Base-by-base conservation (phyloP, 2,329 filamentous ascomycete species). In the Colletotrichum shisoi region DNA sequence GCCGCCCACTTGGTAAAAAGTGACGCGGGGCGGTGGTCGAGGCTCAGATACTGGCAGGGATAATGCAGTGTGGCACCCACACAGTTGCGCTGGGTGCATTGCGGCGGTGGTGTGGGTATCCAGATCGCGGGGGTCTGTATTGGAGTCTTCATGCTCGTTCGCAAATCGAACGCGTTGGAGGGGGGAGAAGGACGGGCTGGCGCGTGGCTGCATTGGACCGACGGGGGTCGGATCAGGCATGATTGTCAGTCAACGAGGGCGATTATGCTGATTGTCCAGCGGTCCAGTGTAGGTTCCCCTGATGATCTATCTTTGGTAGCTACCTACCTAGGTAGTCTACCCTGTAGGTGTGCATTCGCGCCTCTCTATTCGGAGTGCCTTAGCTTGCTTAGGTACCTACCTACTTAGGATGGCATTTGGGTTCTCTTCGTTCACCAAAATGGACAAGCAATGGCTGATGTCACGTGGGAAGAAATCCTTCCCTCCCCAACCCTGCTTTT, bases 391-490 rank as follows among this genome's bases (percentile, higher is more conserved):
- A 27, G 27, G 27, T 31, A 21, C 21, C n/a, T n/a, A n/a, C n/a
- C n/a, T 21, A 7, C 27, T 8, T 31, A 31, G 31, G 7, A 34
- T 8, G 8, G 31, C 31, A 34, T 34, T 34, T 34, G 7, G 31
- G 9, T 34, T 34, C 31, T 34, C 31, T 34, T 8, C 27, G 8
- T 31, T 31, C 27, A 31, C 51, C 48, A 46, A 54, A 63, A 53
- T 48, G 13, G 15, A n/a, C 19, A 53, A 53, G 6, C 31, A 66
- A 62, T 66, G 58, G 63, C 45, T 62, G 49, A 62, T 66, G 63
- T 66, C 63, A 53, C 60, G n/a, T n/a, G 15, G 13, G 4, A 45
- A 5, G 6, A 52, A 34, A 52, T 19, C 37, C 54, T 45, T 37
- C 37, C 9, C 39, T 40, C 4, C 15, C 17, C 40, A 57, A 57